phyloP scores from a whole-genome alignment of 1,284 basidiomycete species.

The Earliella scabrosa region DNA sequence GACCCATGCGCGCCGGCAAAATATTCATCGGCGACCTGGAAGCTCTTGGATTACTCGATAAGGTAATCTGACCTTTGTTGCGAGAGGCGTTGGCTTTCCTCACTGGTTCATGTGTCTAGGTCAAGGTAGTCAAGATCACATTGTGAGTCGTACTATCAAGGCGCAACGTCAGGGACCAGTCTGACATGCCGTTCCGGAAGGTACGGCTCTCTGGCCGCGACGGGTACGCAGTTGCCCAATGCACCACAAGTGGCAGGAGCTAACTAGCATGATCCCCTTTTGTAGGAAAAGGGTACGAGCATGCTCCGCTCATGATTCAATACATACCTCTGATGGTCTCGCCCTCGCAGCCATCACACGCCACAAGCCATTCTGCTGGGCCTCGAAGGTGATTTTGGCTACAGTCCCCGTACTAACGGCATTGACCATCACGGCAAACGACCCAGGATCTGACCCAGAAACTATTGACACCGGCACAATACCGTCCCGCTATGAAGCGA shows the following conservation, averaged over 20 bases:
- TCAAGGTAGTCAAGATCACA: conserved; percentile 83
- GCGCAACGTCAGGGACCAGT: too few relatives aligned
- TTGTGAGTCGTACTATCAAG: conserved; percentile 61
- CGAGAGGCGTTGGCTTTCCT: neutral
- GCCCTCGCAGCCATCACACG: conserved; percentile 78
- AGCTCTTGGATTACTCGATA: conserved; percentile 72
- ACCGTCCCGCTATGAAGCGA: conserved; percentile 72
- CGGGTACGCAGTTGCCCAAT: conserved; percentile 51
- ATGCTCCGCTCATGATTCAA: conserved; percentile 1
- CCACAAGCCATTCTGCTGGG: conserved; percentile 93
- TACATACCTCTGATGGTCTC: conserved; percentile 8
- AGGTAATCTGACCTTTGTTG: conserved; percentile 45
- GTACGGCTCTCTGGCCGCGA: conserved; percentile 80
- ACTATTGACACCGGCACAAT: conserved; percentile 86
- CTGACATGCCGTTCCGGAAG: too few relatives aligned
- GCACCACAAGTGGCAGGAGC: conserved; percentile 1
- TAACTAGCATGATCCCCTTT: conserved; percentile 22
- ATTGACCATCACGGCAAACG: neutral
- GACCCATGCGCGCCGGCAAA: conserved; percentile 90
- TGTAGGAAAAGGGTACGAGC: conserved; percentile 76
- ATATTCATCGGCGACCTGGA: conserved; percentile 85
- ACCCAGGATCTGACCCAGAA: conserved; percentile 75
- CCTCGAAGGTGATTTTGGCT: conserved; percentile 66
- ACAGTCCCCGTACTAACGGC: neutral
- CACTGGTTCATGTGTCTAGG: conserved; percentile 42